phyloP scores from a whole-genome alignment of 148 eudicot species.

The Rhododendron vialii region DNA sequence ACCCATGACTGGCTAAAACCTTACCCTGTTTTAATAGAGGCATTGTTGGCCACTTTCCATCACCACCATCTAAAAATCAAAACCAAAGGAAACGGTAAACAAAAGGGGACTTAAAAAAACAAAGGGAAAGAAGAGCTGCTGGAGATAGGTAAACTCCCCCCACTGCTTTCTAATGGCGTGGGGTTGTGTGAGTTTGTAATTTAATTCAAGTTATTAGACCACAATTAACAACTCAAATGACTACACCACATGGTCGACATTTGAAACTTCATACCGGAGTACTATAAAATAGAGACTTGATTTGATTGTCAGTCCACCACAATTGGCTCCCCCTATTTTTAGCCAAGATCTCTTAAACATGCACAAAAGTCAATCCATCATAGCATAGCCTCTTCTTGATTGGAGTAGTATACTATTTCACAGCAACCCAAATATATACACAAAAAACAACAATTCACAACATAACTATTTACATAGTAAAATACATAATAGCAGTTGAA shows the following conservation, averaged over 20 bases:
- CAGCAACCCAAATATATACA: neutral
- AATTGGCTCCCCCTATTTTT: neutral
- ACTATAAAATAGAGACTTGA: neutral
- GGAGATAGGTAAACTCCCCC: too few species aligned
- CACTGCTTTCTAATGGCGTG: neutral
- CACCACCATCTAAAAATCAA: neutral
- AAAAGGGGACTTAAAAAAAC: neutral
- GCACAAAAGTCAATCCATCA: neutral
- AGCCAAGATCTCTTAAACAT: neutral
- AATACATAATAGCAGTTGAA: neutral
- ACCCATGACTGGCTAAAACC: neutral
- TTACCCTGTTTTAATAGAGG: neutral
- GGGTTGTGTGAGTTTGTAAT: neutral
- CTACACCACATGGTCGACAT: neutral
- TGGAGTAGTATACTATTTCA: neutral
- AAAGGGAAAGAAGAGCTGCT: neutral
- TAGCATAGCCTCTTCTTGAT: neutral
- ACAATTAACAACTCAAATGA: neutral
- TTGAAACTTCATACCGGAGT: neutral
- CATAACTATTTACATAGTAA: neutral
- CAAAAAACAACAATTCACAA: neutral
- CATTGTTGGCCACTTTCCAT: neutral
- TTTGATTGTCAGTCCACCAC: neutral
- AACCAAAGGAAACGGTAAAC: neutral
- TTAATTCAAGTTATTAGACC: neutral